Evolutionary conservation across 2,329 filamentous ascomycete species (phyloP), one percentile per base, ranked within the genome.

Genomic region (Trichoderma atroviride): DNA sequence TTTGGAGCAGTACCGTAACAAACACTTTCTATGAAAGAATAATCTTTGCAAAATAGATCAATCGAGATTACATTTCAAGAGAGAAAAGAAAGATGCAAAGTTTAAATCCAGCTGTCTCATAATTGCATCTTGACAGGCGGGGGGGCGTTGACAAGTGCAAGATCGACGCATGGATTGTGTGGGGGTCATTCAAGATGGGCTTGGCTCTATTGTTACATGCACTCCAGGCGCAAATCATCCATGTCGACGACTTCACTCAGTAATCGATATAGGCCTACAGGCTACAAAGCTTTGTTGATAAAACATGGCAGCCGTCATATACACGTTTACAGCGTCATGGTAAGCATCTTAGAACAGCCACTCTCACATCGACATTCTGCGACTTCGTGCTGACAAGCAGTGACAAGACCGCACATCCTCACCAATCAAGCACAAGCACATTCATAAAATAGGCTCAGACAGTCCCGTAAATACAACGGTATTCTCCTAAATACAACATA

Each of bases 81-180:
- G 7, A n/a, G 3, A 43, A 40, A n/a, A 19, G 37, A n/a, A 24
- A 22, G 3, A 31, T n/a, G 31, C 4, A 29, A 55, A 55, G 52
- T 31, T 4, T 27, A 55, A 55, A 29, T 55, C 14, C 27, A 24
- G 11, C 40, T 13, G 1, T 11, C n/a, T 50, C n/a, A 10, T n/a
- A 50, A 24, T 24, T 24, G 11, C 6, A 24, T n/a, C 47, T 50
- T 50, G 47, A 50, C 47, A 40, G 14, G 57, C 35, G 16, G 35
- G 33, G 16, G 35, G 22, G 33, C 3, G n/a, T 59, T 24, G 19
- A 40, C 9, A 35, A 50, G 22, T 62, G 59, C 43, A 4, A 62
- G 59, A 35, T 52, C 22, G 40, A 62, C 16, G 24, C 29, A 62
- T 62, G n/a, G n/a, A n/a, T 40, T 62, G 59, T 52, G 59, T 62